These are phyloP conservation scores for Lactifluus piperatus DNA, from an alignment of 768 basidiomycete species.

Conservation along the genomic window DNA sequence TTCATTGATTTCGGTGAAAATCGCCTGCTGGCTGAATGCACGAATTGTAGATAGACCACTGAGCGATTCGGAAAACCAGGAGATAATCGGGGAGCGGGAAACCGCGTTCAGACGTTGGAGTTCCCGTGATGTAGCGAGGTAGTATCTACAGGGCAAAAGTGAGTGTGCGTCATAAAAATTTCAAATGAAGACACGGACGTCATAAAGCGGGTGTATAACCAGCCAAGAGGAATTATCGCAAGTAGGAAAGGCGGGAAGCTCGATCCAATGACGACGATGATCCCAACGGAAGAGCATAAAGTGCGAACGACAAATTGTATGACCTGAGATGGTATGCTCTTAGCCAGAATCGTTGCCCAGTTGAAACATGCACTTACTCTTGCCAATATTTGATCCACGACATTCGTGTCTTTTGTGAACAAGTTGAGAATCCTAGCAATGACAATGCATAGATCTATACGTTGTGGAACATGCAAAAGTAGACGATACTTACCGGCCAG, in stretches of 20 bases:
- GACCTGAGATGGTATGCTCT: slow-evolving; percentile 28
- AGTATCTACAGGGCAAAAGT: slow-evolving; percentile 49
- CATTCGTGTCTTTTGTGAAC: slow-evolving; percentile 84
- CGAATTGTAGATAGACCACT: slow-evolving; percentile 77
- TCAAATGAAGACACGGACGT: slow-evolving; percentile 37
- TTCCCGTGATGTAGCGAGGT: slow-evolving; percentile 78
- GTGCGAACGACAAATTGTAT: slow-evolving; percentile 68
- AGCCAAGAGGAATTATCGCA: slow-evolving; percentile 63
- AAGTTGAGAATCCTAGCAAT: slow-evolving; percentile 68
- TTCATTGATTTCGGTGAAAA: slow-evolving; percentile 62
- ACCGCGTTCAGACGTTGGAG: slow-evolving; percentile 84
- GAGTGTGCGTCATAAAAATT: not conserved
- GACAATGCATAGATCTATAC: not conserved
- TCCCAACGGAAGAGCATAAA: slow-evolving; percentile 45
- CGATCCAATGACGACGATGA: slow-evolving; percentile 62
- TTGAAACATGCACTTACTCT: slow-evolving; percentile 32
- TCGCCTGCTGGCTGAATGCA: slow-evolving; percentile 60
- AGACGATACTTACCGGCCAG: slow-evolving; percentile 49
- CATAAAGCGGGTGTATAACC: slow-evolving; percentile 78
- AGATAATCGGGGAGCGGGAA: slow-evolving; percentile 86
- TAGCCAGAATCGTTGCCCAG: not conserved
- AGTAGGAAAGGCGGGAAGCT: slow-evolving; percentile 81
- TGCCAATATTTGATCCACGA: slow-evolving; percentile 76
- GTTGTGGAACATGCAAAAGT: not conserved
- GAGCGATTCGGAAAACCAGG: slow-evolving; percentile 74